phyloP scores from a whole-genome alignment of 129 eudicot species.

The Gnaphalium uliginosum region DNA sequence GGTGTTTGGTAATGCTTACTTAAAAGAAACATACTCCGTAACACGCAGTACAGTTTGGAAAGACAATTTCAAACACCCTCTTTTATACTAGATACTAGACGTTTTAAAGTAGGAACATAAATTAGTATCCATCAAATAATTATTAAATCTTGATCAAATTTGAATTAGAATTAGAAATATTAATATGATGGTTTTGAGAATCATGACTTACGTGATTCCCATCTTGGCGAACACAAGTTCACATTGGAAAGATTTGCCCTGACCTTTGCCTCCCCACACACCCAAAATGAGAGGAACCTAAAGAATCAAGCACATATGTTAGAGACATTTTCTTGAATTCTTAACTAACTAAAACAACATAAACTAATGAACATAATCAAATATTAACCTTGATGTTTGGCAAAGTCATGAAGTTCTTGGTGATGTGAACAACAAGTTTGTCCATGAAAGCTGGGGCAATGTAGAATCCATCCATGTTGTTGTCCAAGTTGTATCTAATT shows the following conservation, averaged over 20 bases:
- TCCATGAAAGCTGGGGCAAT: conserved; percentile 99
- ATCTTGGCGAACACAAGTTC: conserved; percentile 97
- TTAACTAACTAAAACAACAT: not conserved
- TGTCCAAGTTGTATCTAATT: conserved; percentile 75
- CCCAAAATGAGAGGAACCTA: conserved; percentile 98
- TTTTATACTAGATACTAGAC: not conserved
- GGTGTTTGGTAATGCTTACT: too few relatives aligned
- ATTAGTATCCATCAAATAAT: not conserved
- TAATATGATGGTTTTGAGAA: not conserved
- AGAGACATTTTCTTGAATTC: not conserved
- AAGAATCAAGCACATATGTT: not conserved
- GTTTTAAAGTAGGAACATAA: not conserved
- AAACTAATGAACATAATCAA: not conserved
- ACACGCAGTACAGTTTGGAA: not conserved
- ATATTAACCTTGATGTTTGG: conserved; percentile 88
- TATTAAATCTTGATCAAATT: not conserved
- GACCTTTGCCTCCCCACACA: conserved; percentile 99
- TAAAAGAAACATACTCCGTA: too few relatives aligned
- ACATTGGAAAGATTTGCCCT: conserved; percentile 97
- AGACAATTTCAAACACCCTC: too few relatives aligned
- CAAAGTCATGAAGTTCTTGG: conserved; percentile 96
- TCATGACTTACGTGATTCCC: conserved; percentile 75
- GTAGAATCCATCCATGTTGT: conserved; percentile 79
- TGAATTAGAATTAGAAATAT: not conserved
- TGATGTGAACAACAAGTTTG: conserved; percentile 93